phyloP scores from a whole-genome alignment of 2,329 filamentous ascomycete species.

The Lachnellula cervina region DNA sequence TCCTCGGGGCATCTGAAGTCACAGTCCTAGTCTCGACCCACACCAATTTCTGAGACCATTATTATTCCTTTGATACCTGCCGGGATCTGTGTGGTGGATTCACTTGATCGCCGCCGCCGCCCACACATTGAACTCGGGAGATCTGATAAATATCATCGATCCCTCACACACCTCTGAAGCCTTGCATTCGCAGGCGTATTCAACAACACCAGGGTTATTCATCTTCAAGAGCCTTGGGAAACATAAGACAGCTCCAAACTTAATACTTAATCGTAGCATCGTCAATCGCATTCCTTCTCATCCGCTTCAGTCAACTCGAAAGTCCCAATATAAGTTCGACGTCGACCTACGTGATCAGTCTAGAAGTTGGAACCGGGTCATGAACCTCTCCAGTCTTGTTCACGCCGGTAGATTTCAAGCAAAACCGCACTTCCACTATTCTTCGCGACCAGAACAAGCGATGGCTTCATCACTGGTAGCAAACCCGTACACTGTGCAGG shows the following conservation, averaged over 20 bases:
- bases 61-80: slow-evolving; percentile 37
- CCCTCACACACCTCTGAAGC: slow-evolving; percentile 34
- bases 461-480: slow-evolving; percentile 43
- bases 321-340: slow-evolving; percentile 2
- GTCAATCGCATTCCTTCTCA: slow-evolving; percentile 6
- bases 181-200: slow-evolving; percentile 30
- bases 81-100: slow-evolving; percentile 46
- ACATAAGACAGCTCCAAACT: slow-evolving; percentile 30
- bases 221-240: slow-evolving; percentile 28
- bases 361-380: slow-evolving; percentile 17
- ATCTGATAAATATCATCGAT: slow-evolving; percentile 46
- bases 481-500: slow-evolving; percentile 42
- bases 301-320: not conserved
- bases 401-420: slow-evolving; percentile 29
- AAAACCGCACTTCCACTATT: slow-evolving; percentile 25
- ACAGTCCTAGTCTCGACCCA: slow-evolving; percentile 38
- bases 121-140: slow-evolving; percentile 44
- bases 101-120: slow-evolving; percentile 43
- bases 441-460: slow-evolving; percentile 31
- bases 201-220: slow-evolving; percentile 19
- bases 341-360: not conserved
- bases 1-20: slow-evolving; percentile 29
- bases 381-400: slow-evolving; percentile 35
- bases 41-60: slow-evolving; percentile 52
- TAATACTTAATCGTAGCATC: slow-evolving; percentile 27